Evolutionary conservation across 192 early-diverging fungal genomes (phyloP).

Genomic region (Chytriomyces sp.): DNA sequence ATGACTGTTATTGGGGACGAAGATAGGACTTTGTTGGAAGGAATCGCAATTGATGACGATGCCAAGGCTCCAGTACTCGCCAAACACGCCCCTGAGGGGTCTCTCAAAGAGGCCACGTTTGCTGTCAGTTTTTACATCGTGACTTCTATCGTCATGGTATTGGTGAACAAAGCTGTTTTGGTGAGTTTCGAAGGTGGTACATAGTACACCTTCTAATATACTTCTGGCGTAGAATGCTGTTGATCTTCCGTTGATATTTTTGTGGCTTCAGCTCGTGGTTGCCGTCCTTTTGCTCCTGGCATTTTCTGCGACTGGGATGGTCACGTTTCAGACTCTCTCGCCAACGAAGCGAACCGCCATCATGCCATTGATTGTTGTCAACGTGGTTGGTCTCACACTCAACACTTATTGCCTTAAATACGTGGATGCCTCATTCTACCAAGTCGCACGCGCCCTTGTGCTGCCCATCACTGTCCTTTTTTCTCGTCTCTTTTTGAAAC

Average conservation of each 20-base stretch:
- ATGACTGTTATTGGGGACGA: too few relatives aligned
- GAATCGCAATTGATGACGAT: too few relatives aligned
- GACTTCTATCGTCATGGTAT: conserved; percentile 36
- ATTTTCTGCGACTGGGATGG: conserved; percentile 29
- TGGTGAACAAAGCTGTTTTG: conserved; percentile 52
- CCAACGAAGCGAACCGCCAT: conserved; percentile 31
- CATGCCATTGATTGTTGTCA: conserved; percentile 49
- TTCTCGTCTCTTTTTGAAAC: conserved; percentile 40
- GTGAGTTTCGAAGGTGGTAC: too few relatives aligned
- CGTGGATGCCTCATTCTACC: conserved; percentile 63
- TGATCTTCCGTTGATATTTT: conserved; percentile 51
- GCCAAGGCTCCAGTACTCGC: too few relatives aligned
- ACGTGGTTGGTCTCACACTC: conserved; percentile 58
- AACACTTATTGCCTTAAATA: conserved; percentile 62
- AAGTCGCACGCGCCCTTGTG: conserved; percentile 61
- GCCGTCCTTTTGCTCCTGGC: conserved; percentile 50
- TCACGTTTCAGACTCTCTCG: conserved; percentile 43
- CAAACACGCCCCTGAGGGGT: too few relatives aligned
- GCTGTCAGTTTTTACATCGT: conserved; percentile 43
- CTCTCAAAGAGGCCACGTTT: too few relatives aligned
- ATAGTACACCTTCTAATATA: too few relatives aligned
- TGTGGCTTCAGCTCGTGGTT: conserved; percentile 59
- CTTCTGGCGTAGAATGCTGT: too few relatives aligned
- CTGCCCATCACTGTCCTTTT: conserved; percentile 60
- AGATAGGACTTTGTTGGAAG: too few relatives aligned